Conservation (phyloP, 2,329 filamentous ascomycete species). For the Aspergillus sp. region DNA sequence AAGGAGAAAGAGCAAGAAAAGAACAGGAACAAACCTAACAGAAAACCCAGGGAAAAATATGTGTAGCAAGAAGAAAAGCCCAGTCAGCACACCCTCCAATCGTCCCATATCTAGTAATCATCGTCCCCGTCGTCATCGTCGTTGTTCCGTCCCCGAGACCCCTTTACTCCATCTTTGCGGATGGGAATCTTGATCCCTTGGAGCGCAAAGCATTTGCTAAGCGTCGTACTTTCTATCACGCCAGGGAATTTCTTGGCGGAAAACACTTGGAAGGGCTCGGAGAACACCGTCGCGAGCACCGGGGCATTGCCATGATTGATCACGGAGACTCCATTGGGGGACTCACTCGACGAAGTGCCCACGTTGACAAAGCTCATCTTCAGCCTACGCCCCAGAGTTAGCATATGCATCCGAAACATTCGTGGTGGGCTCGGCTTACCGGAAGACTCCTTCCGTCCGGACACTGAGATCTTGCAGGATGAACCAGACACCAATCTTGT, state of each 20-base stretch:
- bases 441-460: conserved; percentile 84
- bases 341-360: conserved; percentile 48
- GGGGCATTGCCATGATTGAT: conserved; percentile 75
- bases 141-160: conserved; percentile 32
- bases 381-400: conserved; percentile 42
- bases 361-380: conserved; percentile 84
- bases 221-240: conserved; percentile 85
- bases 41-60: conserved; percentile 2
- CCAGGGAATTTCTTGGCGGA: conserved; percentile 98
- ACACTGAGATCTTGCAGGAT: conserved; percentile 94
- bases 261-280: conserved; percentile 86
- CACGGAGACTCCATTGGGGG: conserved; percentile 41
- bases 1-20: conserved; percentile 4
- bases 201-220: conserved; percentile 88
- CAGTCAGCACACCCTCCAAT: conserved; percentile 1
- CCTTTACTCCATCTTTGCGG: conserved; percentile 71
- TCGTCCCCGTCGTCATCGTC: conserved; percentile 34
- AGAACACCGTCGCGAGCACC: conserved; percentile 81
- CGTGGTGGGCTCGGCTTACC: conserved; percentile 52
- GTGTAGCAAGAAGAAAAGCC: conserved; percentile 2
- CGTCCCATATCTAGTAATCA: conserved; percentile 22
- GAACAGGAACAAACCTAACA: not conserved
- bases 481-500: conserved; percentile 92
- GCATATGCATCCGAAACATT: not conserved
- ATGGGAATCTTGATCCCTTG: conserved; percentile 98